These are phyloP conservation scores for Cladosporium sp. DNA, from an alignment of 2,329 filamentous ascomycete species.

Conservation along the genomic window DNA sequence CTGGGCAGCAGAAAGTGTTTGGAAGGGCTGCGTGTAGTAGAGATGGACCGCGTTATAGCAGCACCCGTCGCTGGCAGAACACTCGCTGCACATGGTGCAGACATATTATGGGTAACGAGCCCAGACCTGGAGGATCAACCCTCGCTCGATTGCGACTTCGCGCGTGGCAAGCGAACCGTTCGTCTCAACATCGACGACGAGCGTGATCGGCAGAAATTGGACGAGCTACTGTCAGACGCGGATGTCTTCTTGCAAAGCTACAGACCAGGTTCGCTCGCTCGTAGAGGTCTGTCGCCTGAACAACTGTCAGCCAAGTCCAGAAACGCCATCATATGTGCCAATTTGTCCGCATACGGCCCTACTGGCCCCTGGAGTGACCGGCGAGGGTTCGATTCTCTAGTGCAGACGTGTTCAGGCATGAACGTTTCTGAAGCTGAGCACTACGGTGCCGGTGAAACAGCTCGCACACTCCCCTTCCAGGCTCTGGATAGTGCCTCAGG, in stretches of 20 bases:
- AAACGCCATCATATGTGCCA: slow-evolving; percentile 51
- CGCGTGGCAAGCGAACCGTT: slow-evolving; percentile 34
- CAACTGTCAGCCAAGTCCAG: slow-evolving; percentile 42
- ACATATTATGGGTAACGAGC: slow-evolving; percentile 36
- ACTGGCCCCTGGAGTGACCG: slow-evolving; percentile 50
- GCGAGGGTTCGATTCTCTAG: slow-evolving; percentile 59
- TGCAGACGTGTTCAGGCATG: slow-evolving; percentile 59
- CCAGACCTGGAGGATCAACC: slow-evolving; percentile 33
- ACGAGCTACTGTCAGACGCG: slow-evolving; percentile 38
- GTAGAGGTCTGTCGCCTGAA: slow-evolving; percentile 45
- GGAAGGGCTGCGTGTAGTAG: slow-evolving; percentile 41
- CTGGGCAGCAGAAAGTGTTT: slow-evolving; percentile 32
- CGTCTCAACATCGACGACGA: slow-evolving; percentile 40
- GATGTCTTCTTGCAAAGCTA: slow-evolving; percentile 53
- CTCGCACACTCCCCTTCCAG: slow-evolving; percentile 54
- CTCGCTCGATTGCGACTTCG: slow-evolving; percentile 32
- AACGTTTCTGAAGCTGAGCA: slow-evolving; percentile 58
- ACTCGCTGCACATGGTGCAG: slow-evolving; percentile 36
- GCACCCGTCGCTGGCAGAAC: slow-evolving; percentile 34
- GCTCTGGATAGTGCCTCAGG: slow-evolving; percentile 60
- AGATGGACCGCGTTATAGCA: slow-evolving; percentile 35
- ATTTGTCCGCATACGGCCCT: slow-evolving; percentile 56
- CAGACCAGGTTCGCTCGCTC: slow-evolving; percentile 51
- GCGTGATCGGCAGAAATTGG: slow-evolving; percentile 33
- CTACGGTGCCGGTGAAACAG: slow-evolving; percentile 43